Evolutionary conservation across 306 rosid species (phyloP).

Genomic region (Pyrus betulifolia): DNA sequence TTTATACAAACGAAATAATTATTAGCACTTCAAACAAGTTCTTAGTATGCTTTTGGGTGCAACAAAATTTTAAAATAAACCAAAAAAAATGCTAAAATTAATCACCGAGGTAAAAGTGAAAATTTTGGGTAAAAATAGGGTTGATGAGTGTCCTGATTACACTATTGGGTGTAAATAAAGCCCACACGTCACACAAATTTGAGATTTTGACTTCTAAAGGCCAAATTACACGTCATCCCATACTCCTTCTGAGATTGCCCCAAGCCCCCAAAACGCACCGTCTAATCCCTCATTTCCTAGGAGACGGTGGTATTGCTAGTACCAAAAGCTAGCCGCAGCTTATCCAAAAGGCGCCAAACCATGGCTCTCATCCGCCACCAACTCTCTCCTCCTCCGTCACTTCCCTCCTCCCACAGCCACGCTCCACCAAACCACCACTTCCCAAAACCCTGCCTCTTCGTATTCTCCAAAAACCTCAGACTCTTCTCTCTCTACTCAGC

Average conservation of each 20-base stretch:
- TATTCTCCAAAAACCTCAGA: slow-evolving; percentile 20
- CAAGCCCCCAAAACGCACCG: not conserved
- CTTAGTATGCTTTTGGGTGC: too few species aligned
- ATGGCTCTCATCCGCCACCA: slow-evolving; percentile 35
- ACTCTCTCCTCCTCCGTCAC: slow-evolving; percentile 19
- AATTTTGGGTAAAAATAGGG: not conserved
- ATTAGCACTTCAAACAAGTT: too few species aligned
- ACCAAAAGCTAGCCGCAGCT: not conserved
- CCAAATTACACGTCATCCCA: not conserved
- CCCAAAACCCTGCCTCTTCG: slow-evolving; percentile 16
- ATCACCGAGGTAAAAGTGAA: not conserved
- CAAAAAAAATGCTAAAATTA: too few species aligned
- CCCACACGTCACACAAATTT: not conserved
- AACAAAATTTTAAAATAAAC: too few species aligned
- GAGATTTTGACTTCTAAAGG: not conserved
- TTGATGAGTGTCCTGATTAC: not conserved
- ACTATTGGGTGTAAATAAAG: not conserved
- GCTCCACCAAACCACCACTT: not conserved
- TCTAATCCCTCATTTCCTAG: not conserved
- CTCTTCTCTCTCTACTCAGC: slow-evolving; percentile 29
- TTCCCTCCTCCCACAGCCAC: slow-evolving; percentile 14
- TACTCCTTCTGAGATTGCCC: not conserved
- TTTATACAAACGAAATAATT: too few species aligned
- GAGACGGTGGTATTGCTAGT: not conserved
- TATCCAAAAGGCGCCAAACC: slow-evolving; percentile 11